Conservation (phyloP, 176 grass and related monocot genomes). For the Olyra latifolia region DNA sequence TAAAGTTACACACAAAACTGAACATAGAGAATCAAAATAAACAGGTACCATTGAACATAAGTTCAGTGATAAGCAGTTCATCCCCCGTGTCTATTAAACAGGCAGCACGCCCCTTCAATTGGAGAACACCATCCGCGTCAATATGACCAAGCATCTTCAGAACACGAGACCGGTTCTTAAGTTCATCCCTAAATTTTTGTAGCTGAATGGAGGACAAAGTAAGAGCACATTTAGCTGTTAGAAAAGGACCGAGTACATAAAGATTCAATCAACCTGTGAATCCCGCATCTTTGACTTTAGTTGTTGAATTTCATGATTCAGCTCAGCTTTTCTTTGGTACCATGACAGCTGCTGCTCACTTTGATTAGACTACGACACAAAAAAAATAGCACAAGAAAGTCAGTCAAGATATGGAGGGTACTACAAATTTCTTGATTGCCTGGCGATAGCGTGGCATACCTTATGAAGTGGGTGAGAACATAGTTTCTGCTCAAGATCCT, state of each 20-base stretch:
- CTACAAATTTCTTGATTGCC: conserved; percentile 31
- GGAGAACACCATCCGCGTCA: conserved; percentile 90
- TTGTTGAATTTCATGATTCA: conserved; percentile 91
- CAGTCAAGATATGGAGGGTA: background rate
- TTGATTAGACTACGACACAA: conserved; percentile 66
- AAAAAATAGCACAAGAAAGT: conserved; percentile 23
- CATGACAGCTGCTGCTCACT: conserved; percentile 89
- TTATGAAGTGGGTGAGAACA: conserved; percentile 79
- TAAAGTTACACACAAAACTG: background rate
- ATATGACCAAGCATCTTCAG: conserved; percentile 98
- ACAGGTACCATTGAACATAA: conserved; percentile 91
- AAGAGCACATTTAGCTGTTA: conserved; percentile 30
- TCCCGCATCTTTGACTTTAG: conserved; percentile 90
- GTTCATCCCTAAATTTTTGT: conserved; percentile 97
- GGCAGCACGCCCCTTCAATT: conserved; percentile 91
- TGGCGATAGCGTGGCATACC: conserved; percentile 30
- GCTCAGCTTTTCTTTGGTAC: conserved; percentile 92
- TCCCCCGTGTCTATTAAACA: conserved; percentile 99
- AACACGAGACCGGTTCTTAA: conserved; percentile 87
- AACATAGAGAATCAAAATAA: background rate
- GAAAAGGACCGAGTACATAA: conserved; percentile 19
- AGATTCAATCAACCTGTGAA: conserved; percentile 70
- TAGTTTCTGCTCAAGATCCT: conserved; percentile 80
- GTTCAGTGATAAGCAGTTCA: conserved; percentile 95
- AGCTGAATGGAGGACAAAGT: conserved; percentile 52